Base-by-base conservation (phyloP, 768 basidiomycete species). In the Leucocoprinus birnbaumii region DNA sequence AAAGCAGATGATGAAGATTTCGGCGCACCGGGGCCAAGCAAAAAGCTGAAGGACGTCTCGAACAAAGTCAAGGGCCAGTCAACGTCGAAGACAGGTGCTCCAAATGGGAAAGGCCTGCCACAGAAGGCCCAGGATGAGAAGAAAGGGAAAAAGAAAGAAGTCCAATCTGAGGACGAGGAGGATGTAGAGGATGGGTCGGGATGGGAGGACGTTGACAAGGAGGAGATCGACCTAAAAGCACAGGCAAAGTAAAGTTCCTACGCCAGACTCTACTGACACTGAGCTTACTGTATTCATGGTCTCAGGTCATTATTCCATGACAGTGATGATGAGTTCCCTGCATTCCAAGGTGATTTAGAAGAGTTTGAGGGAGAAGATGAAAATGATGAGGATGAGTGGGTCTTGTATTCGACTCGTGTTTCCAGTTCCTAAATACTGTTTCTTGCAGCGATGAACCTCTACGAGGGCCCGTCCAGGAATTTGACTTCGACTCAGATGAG, bases 401-500 rank as follows among this genome's bases (percentile, higher is more conserved):
- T 52, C 38, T 19, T 5, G 26, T 34, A 46, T 9, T 35, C 16
- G n/a, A n/a, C n/a, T n/a, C n/a, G n/a, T n/a, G n/a, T n/a, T n/a
- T n/a, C n/a, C n/a, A n/a, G n/a, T n/a, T n/a, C n/a, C 37, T 13
- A 56, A 56, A 58, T 55, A 19, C n/a, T 40, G 3, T 51, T 27
- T 57, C 21, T 55, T 38, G n/a, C 13, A 85, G 82, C 53, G 78
- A 81, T 62, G 79, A 84, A 55, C 66, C 75, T 50, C 66, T 85
- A 18, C 69, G 70, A 55, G 80, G 78, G 4, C 71, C 76, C 38
- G 71, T 74, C 3, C 78, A 84, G 67, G 84, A 85, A 58, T 79
- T 87, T 58, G 84, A 85, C 60, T 79, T 87, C 57, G 82, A 76
- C 44, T 84, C 84, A 2, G 85, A 83, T 53, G 79, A 81, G 14